Evolutionary conservation across 192 early-diverging fungal species (phyloP).

Genomic region (Mortierella hygrophila): DNA sequence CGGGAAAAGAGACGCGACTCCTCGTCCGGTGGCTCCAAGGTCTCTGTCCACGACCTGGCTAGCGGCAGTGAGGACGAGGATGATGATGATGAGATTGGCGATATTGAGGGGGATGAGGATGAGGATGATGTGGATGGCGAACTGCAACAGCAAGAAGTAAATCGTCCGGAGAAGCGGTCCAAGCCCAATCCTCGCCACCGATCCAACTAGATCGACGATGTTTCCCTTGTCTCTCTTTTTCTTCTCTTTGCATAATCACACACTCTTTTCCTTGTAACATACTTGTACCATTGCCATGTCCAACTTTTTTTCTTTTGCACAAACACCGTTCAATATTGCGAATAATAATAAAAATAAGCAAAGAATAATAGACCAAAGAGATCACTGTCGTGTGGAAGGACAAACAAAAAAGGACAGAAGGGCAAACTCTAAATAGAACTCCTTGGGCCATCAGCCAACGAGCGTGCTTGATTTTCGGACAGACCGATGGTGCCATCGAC

Average conservation of each 20-base stretch:
- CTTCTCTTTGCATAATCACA: background rate
- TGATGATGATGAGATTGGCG: slow-evolving; percentile 11
- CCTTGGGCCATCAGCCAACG: background rate
- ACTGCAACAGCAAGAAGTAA: background rate
- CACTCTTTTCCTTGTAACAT: background rate
- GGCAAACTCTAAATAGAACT: background rate
- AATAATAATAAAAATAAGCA: too few relatives aligned
- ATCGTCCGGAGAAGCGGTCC: background rate
- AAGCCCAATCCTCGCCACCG: slow-evolving; percentile 8
- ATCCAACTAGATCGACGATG: background rate
- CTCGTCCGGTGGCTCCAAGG: background rate
- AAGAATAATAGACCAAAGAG: too few relatives aligned
- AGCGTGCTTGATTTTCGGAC: background rate
- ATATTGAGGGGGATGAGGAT: slow-evolving; percentile 14
- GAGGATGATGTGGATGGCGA: slow-evolving; percentile 12
- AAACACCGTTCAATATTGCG: too few relatives aligned
- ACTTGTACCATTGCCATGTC: background rate
- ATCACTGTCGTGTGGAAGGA: background rate
- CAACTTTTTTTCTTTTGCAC: too few relatives aligned
- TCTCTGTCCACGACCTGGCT: slow-evolving; percentile 16
- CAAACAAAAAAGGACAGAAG: background rate
- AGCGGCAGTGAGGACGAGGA: slow-evolving; percentile 27
- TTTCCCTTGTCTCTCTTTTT: background rate
- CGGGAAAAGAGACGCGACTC: slow-evolving; percentile 24
- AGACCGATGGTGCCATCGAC: slow-evolving; percentile 12